Conservation (phyloP, 1,284 basidiomycete genomes). For the Schizopora paradoxa region DNA sequence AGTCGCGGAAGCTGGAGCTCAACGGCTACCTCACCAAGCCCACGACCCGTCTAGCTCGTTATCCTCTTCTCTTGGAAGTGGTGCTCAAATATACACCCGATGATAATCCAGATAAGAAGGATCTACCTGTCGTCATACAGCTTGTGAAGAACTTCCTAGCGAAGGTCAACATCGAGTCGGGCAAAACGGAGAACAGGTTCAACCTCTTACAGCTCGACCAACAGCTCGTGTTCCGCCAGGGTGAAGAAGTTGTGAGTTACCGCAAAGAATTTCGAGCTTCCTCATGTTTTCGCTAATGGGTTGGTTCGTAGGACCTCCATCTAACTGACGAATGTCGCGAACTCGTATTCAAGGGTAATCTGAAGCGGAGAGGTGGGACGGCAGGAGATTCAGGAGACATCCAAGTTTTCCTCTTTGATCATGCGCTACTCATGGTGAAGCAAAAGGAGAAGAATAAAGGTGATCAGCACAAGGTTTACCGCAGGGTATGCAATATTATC, state of each 20-base stretch:
- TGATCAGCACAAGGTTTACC: constrained; percentile 92
- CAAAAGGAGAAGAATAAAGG: constrained; percentile 82
- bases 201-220: constrained; percentile 88
- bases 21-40: constrained; percentile 99
- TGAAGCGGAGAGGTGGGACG: constrained; percentile 81
- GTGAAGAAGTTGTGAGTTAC: constrained; percentile 80
- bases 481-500: constrained; percentile 56
- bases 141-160: constrained; percentile 80
- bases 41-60: constrained; percentile 93
- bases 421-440: constrained; percentile 95
- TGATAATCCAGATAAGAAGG: constrained; percentile 82
- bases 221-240: constrained; percentile 80
- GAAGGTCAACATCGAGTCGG: constrained; percentile 89
- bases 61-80: constrained; percentile 90
- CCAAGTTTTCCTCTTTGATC: constrained; percentile 94
- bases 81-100: constrained; percentile 92
- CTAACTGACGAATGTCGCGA: constrained; percentile 85
- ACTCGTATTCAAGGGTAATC: constrained; percentile 88
- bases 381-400: constrained; percentile 84
- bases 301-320: constrained; percentile 64
- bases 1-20: constrained; percentile 93
- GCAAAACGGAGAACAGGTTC: constrained; percentile 90
- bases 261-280: too few species aligned
- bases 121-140: constrained; percentile 75
- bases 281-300: not conserved